Evolutionary conservation across 2,329 filamentous ascomycete genomes (phyloP).

Genomic region (Ophiostoma novo-ulmi): DNA sequence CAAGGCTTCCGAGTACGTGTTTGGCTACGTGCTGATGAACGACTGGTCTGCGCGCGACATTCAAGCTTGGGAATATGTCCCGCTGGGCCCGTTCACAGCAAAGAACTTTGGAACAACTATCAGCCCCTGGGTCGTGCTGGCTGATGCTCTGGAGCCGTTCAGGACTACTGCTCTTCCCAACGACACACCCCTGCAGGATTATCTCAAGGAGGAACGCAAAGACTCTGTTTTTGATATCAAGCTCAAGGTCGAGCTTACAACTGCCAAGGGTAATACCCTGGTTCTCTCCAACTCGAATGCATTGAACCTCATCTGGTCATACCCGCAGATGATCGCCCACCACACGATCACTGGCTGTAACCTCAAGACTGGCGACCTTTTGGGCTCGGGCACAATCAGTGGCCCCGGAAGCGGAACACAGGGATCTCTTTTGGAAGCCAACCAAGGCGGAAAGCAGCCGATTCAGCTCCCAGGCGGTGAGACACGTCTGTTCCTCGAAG

Average conservation of each 20-base stretch:
- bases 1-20: conserved; percentile 65
- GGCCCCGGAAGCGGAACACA: conserved; percentile 36
- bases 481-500: neutral
- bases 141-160: conserved; percentile 64
- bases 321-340: conserved; percentile 78
- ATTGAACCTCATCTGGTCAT: conserved; percentile 53
- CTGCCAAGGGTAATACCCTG: conserved; percentile 48
- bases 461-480: neutral
- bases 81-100: conserved; percentile 73
- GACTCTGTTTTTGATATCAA: conserved; percentile 31
- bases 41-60: conserved; percentile 84
- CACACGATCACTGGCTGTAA: conserved; percentile 74
- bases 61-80: conserved; percentile 79
- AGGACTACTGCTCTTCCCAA: conserved; percentile 44
- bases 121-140: conserved; percentile 71
- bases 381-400: conserved; percentile 73
- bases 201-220: too few relatives aligned
- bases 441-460: conserved; percentile 38
- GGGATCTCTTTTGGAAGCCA: conserved; percentile 45
- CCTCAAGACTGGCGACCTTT: conserved; percentile 65
- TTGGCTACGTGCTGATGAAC: conserved; percentile 77
- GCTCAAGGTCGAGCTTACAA: conserved; percentile 31
- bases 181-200: conserved; percentile 43
- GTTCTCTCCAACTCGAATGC: conserved; percentile 35
- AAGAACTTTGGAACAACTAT: conserved; percentile 81